These are phyloP conservation scores for Chlorencoelia australis DNA, from an alignment of 2,329 filamentous ascomycete genomes.

Conservation along the genomic window DNA sequence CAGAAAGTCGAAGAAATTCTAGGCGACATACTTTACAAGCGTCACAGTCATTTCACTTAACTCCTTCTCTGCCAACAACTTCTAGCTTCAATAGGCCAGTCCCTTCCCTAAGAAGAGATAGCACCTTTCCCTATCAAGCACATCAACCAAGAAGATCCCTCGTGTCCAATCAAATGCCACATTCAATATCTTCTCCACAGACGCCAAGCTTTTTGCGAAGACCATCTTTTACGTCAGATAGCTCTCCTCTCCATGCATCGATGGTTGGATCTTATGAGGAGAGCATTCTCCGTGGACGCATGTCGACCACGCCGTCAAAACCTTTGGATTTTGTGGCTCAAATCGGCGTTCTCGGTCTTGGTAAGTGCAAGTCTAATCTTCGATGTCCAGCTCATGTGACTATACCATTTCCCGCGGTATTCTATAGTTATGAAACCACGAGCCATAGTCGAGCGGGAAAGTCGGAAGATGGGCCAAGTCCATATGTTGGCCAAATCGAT, in stretches of 20 bases:
- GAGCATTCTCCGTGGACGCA: constrained; percentile 85
- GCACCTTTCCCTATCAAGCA: constrained; percentile 61
- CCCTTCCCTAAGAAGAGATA: constrained; percentile 45
- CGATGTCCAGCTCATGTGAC: constrained; percentile 85
- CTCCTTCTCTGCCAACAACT: constrained; percentile 27
- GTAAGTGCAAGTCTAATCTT: constrained; percentile 77
- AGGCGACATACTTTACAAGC: constrained; percentile 67
- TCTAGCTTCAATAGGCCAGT: constrained; percentile 35
- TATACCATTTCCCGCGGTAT: constrained; percentile 85
- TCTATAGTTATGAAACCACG: constrained; percentile 79
- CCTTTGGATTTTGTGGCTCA: constrained; percentile 89
- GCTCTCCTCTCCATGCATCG: constrained; percentile 71
- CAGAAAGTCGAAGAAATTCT: constrained; percentile 28
- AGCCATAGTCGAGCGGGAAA: constrained; percentile 48
- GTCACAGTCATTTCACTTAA: constrained; percentile 40
- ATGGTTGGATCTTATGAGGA: constrained; percentile 99
- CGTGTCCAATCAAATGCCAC: constrained; percentile 43
- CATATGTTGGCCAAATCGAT: constrained; percentile 90
- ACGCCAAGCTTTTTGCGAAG: constrained; percentile 41
- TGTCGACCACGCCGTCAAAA: constrained; percentile 92
- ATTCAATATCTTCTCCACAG: constrained; percentile 35
- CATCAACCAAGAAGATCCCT: constrained; percentile 71
- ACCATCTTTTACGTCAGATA: constrained; percentile 64
- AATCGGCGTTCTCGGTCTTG: constrained; percentile 84
- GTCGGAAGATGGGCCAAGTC: constrained; percentile 78